Evolutionary conservation across 139 green algal species (phyloP), one percentile per base, ranked within the genome.

Genomic region (Penium margaritaceum): DNA sequence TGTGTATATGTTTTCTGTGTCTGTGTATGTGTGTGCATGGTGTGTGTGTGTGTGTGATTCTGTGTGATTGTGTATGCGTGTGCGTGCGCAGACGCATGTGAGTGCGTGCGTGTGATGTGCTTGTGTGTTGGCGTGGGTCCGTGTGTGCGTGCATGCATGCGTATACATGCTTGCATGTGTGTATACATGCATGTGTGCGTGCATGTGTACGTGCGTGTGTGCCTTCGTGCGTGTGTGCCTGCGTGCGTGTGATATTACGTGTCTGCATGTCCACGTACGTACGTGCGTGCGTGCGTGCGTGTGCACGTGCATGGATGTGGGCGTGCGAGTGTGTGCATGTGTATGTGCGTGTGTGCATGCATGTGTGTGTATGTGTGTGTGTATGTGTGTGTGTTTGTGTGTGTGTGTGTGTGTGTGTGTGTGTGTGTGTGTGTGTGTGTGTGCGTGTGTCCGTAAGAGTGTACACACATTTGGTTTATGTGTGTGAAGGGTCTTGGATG

Each of bases 341-440:
- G 12, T 12, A 12, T 51, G 12, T 12, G 41, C 12, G 41, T 12
- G 41, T 51, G 41, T 51, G 41, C 12, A 12, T 51, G 41, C 12
- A 12, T 12, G 12, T 12, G 41, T 51, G 41, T 51, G 41, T 51
- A 12, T 12, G 41, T 51, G 41, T 51, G 41, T 12, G 41, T 51
- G 41, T 51, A 12, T 51, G 41, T 51, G 41, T 51, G 41, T 51
- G 41, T 51, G 41, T 12, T 7, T 51, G 41, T 51, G 41, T 12
- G 41, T 51, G 41, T 51, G 41, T 51, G 41, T 51, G 41, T 51
- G 41, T 51, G 41, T 51, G 41, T 51, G 41, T 51, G 41, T 51
- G 41, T 51, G 41, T 51, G 41, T 51, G 41, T 51, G 41, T 21
- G 41, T 51, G 41, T 51, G 41, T 51, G 41, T 51, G 41, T 51